Percentiles rank a stretch among this genome's conserved stretches.
phyloP scores from a whole-genome alignment of 768 basidiomycete species.

The Kwoniella pini region DNA sequence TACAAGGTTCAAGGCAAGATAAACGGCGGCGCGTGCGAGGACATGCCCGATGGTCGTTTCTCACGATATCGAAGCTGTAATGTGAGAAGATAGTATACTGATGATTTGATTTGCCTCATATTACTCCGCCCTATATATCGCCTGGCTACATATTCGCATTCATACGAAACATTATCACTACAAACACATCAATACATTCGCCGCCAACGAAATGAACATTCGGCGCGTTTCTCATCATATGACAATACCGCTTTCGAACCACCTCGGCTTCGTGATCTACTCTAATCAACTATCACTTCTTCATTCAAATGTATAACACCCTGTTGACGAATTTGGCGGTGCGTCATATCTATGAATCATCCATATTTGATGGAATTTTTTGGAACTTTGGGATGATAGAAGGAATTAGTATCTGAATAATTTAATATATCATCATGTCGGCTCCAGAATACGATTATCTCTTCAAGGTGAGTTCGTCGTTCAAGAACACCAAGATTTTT shows the following conservation, averaged over 20 bases:
- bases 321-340: not conserved
- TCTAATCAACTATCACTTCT: not conserved
- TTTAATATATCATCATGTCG: constrained; percentile 32
- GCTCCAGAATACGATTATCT: constrained; percentile 55
- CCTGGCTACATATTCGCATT: too few relatives aligned
- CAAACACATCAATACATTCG: not conserved
- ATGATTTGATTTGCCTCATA: not conserved
- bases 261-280: not conserved
- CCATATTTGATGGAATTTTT: not conserved
- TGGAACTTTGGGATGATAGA: not conserved
- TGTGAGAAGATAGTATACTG: not conserved
- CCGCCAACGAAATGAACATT: not conserved
- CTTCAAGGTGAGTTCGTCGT: constrained; percentile 49
- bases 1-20: not conserved
- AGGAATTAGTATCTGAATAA: not conserved
- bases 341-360: not conserved
- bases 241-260: not conserved
- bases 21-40: constrained; percentile 6
- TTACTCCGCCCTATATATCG: not conserved
- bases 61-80: not conserved
- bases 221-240: constrained; percentile 6
- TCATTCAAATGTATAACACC: not conserved
- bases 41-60: not conserved
- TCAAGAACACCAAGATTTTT: too few relatives aligned
- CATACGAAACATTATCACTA: too few relatives aligned